These are phyloP conservation scores for Basipetospora chlamydospora DNA, from an alignment of 2,329 filamentous ascomycete genomes.

Conservation along the genomic window DNA sequence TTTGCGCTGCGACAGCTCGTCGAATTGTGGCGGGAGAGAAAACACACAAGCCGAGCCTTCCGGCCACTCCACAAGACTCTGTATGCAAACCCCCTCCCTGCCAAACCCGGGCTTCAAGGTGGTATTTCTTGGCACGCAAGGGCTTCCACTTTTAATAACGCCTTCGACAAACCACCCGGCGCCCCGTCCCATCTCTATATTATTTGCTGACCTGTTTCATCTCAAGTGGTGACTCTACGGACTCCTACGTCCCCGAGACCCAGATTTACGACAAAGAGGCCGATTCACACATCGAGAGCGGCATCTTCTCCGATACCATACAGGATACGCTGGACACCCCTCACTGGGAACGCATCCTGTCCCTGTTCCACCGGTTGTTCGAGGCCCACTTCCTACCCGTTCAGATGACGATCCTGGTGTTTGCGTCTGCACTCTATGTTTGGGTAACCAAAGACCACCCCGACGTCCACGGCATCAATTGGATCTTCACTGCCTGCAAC, in stretches of 20 bases:
- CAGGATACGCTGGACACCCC: slow-evolving; percentile 34
- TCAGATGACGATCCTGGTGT: slow-evolving; percentile 49
- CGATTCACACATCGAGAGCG: slow-evolving; percentile 27
- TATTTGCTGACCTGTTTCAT: slow-evolving; percentile 8
- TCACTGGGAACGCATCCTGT: slow-evolving; percentile 40
- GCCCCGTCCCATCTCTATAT: no score
- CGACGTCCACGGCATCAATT: slow-evolving; percentile 37
- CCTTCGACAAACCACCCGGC: no score
- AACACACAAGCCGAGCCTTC: slow-evolving; percentile 38
- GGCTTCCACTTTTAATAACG: no score
- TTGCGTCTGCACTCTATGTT: slow-evolving; percentile 47
- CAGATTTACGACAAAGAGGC: slow-evolving; percentile 23
- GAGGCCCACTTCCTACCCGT: slow-evolving; percentile 60
- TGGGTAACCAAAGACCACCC: slow-evolving; percentile 34
- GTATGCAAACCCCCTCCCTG: slow-evolving; percentile 13
- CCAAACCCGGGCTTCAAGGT: no score
- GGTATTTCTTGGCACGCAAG: no score
- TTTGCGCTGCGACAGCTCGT: slow-evolving; percentile 44
- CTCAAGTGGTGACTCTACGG: slow-evolving; percentile 25
- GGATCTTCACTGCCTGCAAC: slow-evolving; percentile 46
- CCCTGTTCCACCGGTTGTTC: slow-evolving; percentile 53
- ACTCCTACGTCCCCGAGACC: slow-evolving; percentile 32
- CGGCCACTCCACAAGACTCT: slow-evolving; percentile 39
- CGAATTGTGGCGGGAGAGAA: slow-evolving; percentile 43
- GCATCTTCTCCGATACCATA: slow-evolving; percentile 40